Conservation (phyloP, 2,329 filamentous ascomycete species). For the Trichophyton verrucosum region DNA sequence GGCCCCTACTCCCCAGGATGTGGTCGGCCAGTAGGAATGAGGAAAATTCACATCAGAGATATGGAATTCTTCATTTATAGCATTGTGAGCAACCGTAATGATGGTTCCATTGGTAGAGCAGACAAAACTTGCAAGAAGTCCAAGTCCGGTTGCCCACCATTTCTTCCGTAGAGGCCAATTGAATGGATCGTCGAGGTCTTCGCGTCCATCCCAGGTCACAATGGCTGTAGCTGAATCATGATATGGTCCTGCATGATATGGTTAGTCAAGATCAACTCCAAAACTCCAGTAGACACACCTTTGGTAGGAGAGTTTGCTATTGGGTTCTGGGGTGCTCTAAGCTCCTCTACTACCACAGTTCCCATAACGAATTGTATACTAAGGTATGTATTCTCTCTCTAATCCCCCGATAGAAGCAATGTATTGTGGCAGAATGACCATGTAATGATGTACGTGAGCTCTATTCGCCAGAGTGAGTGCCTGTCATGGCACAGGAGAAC, state of each 20-base stretch:
- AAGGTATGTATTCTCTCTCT: not conserved
- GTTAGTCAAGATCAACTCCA: not conserved
- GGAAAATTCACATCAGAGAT: not conserved
- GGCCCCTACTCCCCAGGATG: not conserved
- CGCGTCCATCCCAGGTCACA: slow-evolving; percentile 17
- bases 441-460: not conserved
- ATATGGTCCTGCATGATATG: not conserved
- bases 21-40: not conserved
- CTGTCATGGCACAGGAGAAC: not conserved
- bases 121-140: not conserved
- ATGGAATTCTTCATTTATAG: not conserved
- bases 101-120: not conserved
- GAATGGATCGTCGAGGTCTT: slow-evolving; percentile 18
- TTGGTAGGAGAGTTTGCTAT: not conserved
- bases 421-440: not conserved
- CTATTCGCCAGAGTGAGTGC: not conserved
- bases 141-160: not conserved
- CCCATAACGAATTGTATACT: not conserved
- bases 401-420: not conserved
- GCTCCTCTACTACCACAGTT: not conserved
- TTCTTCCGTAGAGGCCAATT: slow-evolving; percentile 22
- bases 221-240: slow-evolving; percentile 9
- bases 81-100: not conserved
- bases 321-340: not conserved
- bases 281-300: not conserved